Conservation (phyloP, 352 stramenopile genomes). For the Phytophthora pseudosyringae region DNA sequence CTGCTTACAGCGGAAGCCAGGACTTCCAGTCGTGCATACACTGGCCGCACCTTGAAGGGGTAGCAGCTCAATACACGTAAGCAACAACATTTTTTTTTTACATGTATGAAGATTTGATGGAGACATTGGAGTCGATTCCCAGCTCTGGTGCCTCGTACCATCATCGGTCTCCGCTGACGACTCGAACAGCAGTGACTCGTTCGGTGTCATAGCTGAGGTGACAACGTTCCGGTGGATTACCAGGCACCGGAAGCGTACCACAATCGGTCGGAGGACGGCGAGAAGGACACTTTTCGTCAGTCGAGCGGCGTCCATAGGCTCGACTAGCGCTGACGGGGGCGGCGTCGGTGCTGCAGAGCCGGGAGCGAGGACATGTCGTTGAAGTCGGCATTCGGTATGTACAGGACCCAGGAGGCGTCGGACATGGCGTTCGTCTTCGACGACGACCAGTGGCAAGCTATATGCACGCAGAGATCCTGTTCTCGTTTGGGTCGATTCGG, state of each 20-base stretch:
- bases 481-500: no score
- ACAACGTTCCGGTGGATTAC: slow-evolving; percentile 18
- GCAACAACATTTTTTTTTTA: slow-evolving; percentile 1
- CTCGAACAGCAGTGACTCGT: slow-evolving; percentile 2
- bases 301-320: slow-evolving; percentile 2
- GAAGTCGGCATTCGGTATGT: no score
- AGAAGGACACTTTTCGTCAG: slow-evolving; percentile 14
- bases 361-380: not conserved
- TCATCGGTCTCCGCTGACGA: slow-evolving; percentile 5
- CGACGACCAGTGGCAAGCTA: no score
- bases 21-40: not conserved
- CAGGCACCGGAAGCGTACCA: slow-evolving; percentile 35
- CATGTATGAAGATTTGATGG: slow-evolving; percentile 11
- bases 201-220: slow-evolving; percentile 13
- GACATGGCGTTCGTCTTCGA: no score
- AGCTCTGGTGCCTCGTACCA: slow-evolving; percentile 3
- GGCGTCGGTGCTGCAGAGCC: slow-evolving; percentile 8
- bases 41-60: slow-evolving; percentile 10
- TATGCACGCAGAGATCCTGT: no score
- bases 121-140: slow-evolving; percentile 12
- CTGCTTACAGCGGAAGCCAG: no score
- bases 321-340: slow-evolving; percentile 19
- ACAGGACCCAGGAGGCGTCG: no score
- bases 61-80: no score
- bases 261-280: slow-evolving; percentile 5